Conservation (phyloP, 73 alveolate species). For the Blepharisma japonicum region DNA sequence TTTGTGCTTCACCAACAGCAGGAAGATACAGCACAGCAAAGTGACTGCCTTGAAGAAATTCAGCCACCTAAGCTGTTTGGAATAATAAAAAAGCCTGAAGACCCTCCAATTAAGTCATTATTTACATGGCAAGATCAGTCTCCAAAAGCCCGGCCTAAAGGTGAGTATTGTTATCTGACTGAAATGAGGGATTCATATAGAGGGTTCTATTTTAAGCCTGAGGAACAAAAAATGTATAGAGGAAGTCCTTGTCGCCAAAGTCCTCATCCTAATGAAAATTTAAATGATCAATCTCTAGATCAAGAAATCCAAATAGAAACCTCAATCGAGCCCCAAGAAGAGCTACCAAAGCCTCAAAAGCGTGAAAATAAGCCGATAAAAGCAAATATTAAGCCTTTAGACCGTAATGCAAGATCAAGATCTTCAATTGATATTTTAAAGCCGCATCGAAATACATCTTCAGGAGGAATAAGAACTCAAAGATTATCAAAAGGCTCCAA, state of each 20-base stretch:
- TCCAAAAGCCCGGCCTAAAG: neutral
- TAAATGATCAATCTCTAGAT: neutral
- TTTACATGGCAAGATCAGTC: conserved; percentile 6
- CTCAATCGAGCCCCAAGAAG: too few species aligned
- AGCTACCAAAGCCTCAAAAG: neutral
- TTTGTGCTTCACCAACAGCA: too few species aligned
- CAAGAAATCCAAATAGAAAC: neutral
- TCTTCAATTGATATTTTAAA: neutral
- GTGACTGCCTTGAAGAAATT: too few species aligned
- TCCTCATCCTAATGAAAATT: neutral
- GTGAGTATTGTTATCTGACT: neutral
- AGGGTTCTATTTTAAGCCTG: neutral
- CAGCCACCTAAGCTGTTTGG: neutral
- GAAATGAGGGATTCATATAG: neutral
- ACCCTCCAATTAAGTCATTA: neutral
- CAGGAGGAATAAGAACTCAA: too few species aligned
- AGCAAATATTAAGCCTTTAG: neutral
- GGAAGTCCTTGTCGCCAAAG: neutral
- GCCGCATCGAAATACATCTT: neutral
- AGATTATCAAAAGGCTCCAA: neutral
- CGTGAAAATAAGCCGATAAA: neutral
- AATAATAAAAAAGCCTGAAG: neutral
- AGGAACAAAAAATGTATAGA: neutral
- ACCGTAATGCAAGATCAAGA: too few species aligned
- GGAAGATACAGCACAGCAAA: too few species aligned